Evolutionary conservation across 2,329 filamentous ascomycete species (phyloP), one percentile per base, ranked within the genome.

Genomic region (Cercospora sp.): DNA sequence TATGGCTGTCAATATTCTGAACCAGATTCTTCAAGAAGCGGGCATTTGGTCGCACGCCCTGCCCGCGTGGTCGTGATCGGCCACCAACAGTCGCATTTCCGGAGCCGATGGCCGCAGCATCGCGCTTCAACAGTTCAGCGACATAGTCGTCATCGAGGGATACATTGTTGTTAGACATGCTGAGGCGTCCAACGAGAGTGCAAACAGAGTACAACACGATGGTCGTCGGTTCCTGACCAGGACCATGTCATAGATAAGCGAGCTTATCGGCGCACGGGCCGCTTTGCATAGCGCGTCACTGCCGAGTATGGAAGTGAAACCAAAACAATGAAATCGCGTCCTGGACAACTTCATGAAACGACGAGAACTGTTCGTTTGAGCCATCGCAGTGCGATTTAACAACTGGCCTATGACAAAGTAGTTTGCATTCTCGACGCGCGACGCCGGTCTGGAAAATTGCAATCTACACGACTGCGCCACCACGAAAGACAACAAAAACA

Each of bases 11-110:
- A 8, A 93, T 96, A 73, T 95, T 91, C 71, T 90, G 91, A 70
- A 99, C 92, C 66, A 98, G 91, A 75, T 95, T 91, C 67, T 89
- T 89, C 51, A 99, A 82, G 77, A 98, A 98, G 37, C 91, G 87
- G 0, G 92, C 97, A 76, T 99, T 98, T 3, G 94, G 94, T 78
- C 94, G 97, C 0, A 92, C 92, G 71, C 86, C 87, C 71, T 77
- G 72, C 16, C 70, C 67, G 61, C 69, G 63, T 4, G 66, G 69
- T 24, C 66, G 62, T 24, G 64, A 62, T 60, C 51, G 55, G 37
- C 60, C 49, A 49, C 63, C 59, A 8, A 71, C 30, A 57, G 37
- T 7, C n/a, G 53, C 26, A n/a, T 58, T 51, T 5, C 37, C 26
- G n/a, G 43, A 62, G 24, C 37, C 16, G 24, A 28, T 49, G 60